A percentile compares a stretch with the other conserved stretches of the same genome.
These are phyloP conservation scores for Venturia oleaginea DNA, from an alignment of 2,329 filamentous ascomycete genomes.

Conservation along the genomic window DNA sequence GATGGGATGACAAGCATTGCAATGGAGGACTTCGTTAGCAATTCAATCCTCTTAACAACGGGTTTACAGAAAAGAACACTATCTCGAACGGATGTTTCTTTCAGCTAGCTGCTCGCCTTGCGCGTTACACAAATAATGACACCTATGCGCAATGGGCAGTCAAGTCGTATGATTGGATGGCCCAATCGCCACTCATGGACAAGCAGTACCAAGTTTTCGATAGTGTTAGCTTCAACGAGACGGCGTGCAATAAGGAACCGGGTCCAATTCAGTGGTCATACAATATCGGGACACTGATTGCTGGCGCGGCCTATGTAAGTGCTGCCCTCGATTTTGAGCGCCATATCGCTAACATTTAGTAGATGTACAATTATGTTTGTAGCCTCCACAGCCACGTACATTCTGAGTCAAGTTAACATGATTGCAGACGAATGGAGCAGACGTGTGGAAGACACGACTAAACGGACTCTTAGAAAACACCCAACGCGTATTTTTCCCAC, in stretches of 20 bases:
- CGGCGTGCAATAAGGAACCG: background rate
- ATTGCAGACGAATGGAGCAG: constrained; percentile 46
- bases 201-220: constrained; percentile 35
- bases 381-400: constrained; percentile 16
- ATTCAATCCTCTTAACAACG: constrained; percentile 27
- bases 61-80: constrained; percentile 31
- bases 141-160: constrained; percentile 29
- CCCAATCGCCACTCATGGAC: constrained; percentile 14
- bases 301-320: constrained; percentile 34
- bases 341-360: background rate
- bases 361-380: constrained; percentile 1
- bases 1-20: constrained; percentile 26
- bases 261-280: constrained; percentile 52
- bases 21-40: constrained; percentile 30
- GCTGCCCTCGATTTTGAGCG: background rate
- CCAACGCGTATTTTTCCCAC: constrained; percentile 39
- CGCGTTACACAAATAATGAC: constrained; percentile 29
- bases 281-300: constrained; percentile 55
- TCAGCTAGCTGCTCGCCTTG: constrained; percentile 28
- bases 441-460: constrained; percentile 46
- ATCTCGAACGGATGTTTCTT: constrained; percentile 31
- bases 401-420: constrained; percentile 46
- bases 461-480: constrained; percentile 41
- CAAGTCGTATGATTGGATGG: constrained; percentile 29
- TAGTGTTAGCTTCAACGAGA: constrained; percentile 46